Conservation (phyloP, 768 basidiomycete genomes). For the Lactifluus volemus region DNA sequence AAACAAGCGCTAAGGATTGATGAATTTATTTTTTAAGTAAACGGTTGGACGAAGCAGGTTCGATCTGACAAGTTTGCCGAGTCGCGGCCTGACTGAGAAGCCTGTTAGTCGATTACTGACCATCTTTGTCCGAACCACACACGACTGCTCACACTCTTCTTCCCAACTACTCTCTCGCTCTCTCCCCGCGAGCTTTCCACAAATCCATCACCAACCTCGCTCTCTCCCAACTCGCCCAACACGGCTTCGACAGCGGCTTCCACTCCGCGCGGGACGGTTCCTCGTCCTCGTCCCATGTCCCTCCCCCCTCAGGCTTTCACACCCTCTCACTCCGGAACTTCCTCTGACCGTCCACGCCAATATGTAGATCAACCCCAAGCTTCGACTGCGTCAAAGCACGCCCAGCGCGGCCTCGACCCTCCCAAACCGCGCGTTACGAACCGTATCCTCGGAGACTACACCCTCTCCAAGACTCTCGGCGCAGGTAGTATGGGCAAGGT, state of each 20-base stretch:
- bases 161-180: not conserved
- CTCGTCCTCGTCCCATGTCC: constrained; percentile 55
- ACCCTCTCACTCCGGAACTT: constrained; percentile 23
- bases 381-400: constrained; percentile 1
- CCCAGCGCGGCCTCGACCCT: constrained; percentile 19
- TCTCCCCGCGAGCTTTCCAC: constrained; percentile 22
- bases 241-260: constrained; percentile 10
- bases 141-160: not conserved
- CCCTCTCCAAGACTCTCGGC: constrained; percentile 91
- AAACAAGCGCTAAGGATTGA: too few relatives aligned
- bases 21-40: too few relatives aligned
- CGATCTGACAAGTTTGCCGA: too few relatives aligned
- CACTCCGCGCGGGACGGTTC: constrained; percentile 20
- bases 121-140: not conserved
- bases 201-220: constrained; percentile 27
- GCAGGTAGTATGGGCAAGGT: constrained; percentile 99
- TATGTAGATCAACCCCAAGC: constrained; percentile 20
- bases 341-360: constrained; percentile 22
- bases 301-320: constrained; percentile 60
- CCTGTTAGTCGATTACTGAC: too few relatives aligned
- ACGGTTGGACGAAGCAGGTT: too few relatives aligned
- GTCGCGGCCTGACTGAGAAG: too few relatives aligned
- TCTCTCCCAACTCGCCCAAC: constrained; percentile 13
- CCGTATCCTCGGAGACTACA: constrained; percentile 86
- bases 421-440: constrained; percentile 28